A percentile compares a stretch with the other conserved stretches of the same genome.
These are phyloP conservation scores for Diaporthe ilicicola DNA, from an alignment of 2,329 filamentous ascomycete genomes.

Conservation along the genomic window DNA sequence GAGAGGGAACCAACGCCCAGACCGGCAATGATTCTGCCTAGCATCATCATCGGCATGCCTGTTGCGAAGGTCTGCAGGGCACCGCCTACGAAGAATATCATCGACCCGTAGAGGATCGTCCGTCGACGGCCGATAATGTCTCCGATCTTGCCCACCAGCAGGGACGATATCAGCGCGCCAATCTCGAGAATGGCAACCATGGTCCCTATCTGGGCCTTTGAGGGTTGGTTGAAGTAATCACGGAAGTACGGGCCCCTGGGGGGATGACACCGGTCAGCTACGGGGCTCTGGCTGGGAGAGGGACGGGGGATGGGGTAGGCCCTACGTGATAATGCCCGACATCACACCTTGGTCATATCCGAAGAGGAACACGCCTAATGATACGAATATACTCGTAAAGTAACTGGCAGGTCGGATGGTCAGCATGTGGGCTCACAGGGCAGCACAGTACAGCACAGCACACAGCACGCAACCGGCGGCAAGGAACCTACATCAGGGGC, in stretches of 20 bases:
- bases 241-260: constrained; percentile 84
- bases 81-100: constrained; percentile 86
- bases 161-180: constrained; percentile 88
- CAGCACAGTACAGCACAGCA: neutral
- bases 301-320: constrained; percentile 22
- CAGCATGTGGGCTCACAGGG: constrained; percentile 8
- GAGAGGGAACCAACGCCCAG: constrained; percentile 88
- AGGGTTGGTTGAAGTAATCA: constrained; percentile 91
- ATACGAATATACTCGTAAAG: constrained; percentile 92
- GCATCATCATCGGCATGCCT: constrained; percentile 89
- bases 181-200: constrained; percentile 98
- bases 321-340: constrained; percentile 76
- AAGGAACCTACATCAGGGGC: constrained; percentile 79
- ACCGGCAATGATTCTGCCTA: constrained; percentile 84
- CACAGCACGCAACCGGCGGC: constrained; percentile 21
- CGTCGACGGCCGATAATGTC: constrained; percentile 89
- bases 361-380: constrained; percentile 86
- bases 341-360: constrained; percentile 92
- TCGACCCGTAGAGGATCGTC: constrained; percentile 93
- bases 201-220: constrained; percentile 86
- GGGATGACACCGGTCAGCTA: constrained; percentile 8
- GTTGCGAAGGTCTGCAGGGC: constrained; percentile 83
- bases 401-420: constrained; percentile 64
- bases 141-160: constrained; percentile 86
- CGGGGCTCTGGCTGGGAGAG: constrained; percentile 36